These are phyloP conservation scores for Kwoniella europaea DNA, from an alignment of 768 basidiomycete genomes.

Conservation along the genomic window DNA sequence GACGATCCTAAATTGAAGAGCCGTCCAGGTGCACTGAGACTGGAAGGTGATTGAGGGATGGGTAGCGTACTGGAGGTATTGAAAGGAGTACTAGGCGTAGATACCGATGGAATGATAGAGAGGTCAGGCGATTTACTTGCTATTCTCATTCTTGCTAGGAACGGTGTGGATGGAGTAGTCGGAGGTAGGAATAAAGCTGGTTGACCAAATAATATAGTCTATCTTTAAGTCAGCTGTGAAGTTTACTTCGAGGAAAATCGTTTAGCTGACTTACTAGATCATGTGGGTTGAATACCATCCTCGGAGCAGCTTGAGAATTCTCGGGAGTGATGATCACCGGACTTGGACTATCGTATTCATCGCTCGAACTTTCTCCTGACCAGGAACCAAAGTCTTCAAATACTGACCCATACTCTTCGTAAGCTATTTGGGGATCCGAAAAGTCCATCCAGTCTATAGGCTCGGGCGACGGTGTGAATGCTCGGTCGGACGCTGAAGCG, in stretches of 20 bases:
- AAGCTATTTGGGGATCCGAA: constrained; percentile 8
- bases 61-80: not conserved
- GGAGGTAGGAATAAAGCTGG: not conserved
- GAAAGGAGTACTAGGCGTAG: constrained; percentile 3
- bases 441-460: constrained; percentile 25
- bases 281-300: not conserved
- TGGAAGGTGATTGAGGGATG: constrained; percentile 6
- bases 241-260: not conserved
- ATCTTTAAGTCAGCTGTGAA: not conserved
- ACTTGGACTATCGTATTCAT: not conserved
- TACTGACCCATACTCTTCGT: constrained; percentile 8
- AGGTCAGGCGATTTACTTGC: constrained; percentile 21
- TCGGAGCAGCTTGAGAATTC: not conserved
- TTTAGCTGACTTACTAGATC: not conserved
- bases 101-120: constrained; percentile 11
- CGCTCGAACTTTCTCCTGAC: constrained; percentile 8
- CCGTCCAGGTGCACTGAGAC: constrained; percentile 13
- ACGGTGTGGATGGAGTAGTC: constrained; percentile 8
- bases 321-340: constrained; percentile 21
- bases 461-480: constrained; percentile 5
- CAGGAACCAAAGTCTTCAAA: not conserved
- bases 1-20: not conserved
- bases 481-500: constrained; percentile 1
- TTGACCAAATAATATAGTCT: not conserved
- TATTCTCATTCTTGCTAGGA: not conserved